phyloP scores from a whole-genome alignment of 2,329 filamentous ascomycete genomes.

The Aspergillus fumigatiaffinis region DNA sequence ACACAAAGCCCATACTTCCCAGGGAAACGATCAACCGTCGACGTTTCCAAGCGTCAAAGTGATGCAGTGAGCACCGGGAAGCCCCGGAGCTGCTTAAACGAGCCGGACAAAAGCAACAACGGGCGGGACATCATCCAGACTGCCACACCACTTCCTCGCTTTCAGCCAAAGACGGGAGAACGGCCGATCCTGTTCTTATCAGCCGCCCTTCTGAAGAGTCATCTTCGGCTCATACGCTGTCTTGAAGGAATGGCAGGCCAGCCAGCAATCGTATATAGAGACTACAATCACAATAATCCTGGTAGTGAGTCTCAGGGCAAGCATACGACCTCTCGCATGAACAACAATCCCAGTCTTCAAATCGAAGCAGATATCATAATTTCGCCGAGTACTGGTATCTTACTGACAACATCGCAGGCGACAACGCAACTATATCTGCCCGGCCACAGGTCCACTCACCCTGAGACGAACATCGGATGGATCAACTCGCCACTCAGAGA shows the following conservation, averaged over 20 bases:
- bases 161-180: conserved; percentile 12
- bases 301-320: neutral
- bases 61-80: neutral
- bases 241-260: conserved; percentile 14
- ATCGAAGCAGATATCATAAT: conserved; percentile 62
- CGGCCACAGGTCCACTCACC: conserved; percentile 44
- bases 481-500: conserved; percentile 49
- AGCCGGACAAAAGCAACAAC: neutral
- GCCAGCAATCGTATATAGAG: conserved; percentile 24
- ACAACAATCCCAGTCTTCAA: neutral
- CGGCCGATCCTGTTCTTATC: conserved; percentile 23
- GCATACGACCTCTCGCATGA: neutral
- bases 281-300: conserved; percentile 9
- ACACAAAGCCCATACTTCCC: conserved; percentile 25
- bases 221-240: conserved; percentile 18
- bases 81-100: neutral
- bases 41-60: neutral
- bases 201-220: conserved; percentile 21
- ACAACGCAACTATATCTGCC: conserved; percentile 69
- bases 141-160: conserved; percentile 22
- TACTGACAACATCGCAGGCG: conserved; percentile 68
- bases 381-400: conserved; percentile 64
- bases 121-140: neutral
- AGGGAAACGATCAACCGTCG: neutral
- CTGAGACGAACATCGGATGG: conserved; percentile 12